Percentiles rank a stretch among this genome's conserved stretches.
phyloP scores from a whole-genome alignment of 2,329 filamentous ascomycete species.

The Colletotrichum orbiculare region DNA sequence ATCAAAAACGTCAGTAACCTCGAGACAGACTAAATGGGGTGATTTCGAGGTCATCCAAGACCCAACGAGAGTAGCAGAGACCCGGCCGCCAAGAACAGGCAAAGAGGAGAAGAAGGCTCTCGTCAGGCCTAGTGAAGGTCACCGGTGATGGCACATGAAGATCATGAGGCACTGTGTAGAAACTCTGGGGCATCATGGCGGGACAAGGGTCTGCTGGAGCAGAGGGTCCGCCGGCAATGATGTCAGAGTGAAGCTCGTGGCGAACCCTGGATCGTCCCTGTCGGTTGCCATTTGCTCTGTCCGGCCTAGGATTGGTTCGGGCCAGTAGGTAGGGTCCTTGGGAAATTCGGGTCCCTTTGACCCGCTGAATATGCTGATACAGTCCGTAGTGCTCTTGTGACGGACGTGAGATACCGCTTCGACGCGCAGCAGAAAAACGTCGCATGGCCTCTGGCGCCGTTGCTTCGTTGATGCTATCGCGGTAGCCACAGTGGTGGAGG shows the following conservation, averaged over 20 bases:
- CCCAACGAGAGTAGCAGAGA: no score
- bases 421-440: no score
- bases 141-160: background rate
- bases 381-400: no score
- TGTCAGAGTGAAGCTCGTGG: conserved; percentile 34
- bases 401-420: no score
- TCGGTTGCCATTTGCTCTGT: background rate
- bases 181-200: conserved; percentile 1
- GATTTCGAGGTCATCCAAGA: no score
- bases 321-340: background rate
- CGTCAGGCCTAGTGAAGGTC: background rate
- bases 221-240: conserved; percentile 23
- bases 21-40: no score
- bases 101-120: no score
- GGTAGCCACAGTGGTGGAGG: background rate
- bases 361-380: no score
- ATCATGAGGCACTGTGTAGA: background rate
- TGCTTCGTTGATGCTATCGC: no score
- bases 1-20: no score
- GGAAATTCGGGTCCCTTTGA: background rate
- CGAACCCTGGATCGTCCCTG: conserved; percentile 6
- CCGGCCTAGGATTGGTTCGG: background rate
- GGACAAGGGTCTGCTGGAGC: conserved; percentile 6
- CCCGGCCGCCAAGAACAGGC: no score
- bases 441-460: no score